Evolutionary conservation across 805 yeast species (phyloP).

Genomic region (Kazachstania psychrophila): DNA sequence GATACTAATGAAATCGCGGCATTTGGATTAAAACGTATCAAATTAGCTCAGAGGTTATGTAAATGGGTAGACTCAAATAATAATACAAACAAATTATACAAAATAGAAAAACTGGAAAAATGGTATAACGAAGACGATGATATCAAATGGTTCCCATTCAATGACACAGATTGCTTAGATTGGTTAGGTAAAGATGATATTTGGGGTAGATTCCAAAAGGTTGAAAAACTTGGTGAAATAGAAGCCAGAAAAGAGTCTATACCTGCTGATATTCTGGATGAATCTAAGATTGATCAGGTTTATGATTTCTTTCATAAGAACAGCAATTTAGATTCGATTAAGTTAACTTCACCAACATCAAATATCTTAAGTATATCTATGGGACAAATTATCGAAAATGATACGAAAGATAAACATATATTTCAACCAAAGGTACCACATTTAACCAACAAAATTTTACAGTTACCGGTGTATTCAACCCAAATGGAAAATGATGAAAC

Average conservation of each 20-base stretch:
- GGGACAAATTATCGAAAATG: slow-evolving; percentile 16
- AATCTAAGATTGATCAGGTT: slow-evolving; percentile 12
- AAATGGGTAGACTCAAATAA: slow-evolving; percentile 16
- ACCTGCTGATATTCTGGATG: slow-evolving; percentile 2
- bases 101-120: background rate
- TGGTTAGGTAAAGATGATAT: slow-evolving; percentile 19
- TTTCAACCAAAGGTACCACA: slow-evolving; percentile 23
- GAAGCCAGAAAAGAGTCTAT: background rate
- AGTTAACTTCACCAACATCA: slow-evolving; percentile 1
- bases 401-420: slow-evolving; percentile 1
- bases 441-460: slow-evolving; percentile 15
- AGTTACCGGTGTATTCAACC: slow-evolving; percentile 16
- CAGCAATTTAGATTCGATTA: background rate
- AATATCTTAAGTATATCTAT: slow-evolving; percentile 20
- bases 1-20: slow-evolving; percentile 15
- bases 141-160: slow-evolving; percentile 18
- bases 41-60: slow-evolving; percentile 18
- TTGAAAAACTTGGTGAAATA: slow-evolving; percentile 1
- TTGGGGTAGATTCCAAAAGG: slow-evolving; percentile 20
- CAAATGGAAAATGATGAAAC: slow-evolving; percentile 5
- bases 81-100: background rate
- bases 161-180: slow-evolving; percentile 19
- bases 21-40: slow-evolving; percentile 22
- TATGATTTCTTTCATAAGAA: slow-evolving; percentile 9
- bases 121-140: slow-evolving; percentile 4